Base-by-base conservation (phyloP, 257 asterid species). In the Solanum chmielewskii region DNA sequence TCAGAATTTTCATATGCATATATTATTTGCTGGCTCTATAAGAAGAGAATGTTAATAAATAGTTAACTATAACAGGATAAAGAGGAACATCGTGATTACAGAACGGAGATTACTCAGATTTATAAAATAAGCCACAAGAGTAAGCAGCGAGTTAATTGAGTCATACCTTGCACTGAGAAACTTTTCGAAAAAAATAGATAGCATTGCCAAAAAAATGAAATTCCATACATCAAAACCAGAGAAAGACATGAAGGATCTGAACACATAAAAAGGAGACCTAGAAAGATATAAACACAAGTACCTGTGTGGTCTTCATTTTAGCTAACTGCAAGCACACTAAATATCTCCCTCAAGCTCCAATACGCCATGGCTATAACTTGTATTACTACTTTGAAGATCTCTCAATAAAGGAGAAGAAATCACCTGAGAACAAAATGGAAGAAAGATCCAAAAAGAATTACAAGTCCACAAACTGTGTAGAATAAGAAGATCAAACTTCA, bases 221-320 rank as follows among this genome's bases (percentile, higher is more conserved):
- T 37, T 45, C 20, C 45, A 69, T 66, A 23, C 41, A 42, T n/a
- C 45, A 42, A 68, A 68, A 42, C 20, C 11, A 69, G 83, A 45
- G 29, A 77, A 42, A 78, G 39, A 78, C 64, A 44, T 78, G 39
- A 85, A 70, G 60, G 45, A 85, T 11, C 66, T 78, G 41, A 45
- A 25, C 16, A 78, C 14, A 5, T 64, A 60, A 29, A 69, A 44
- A 64, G 70, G 42, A 47, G 71, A 14, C n/a, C 14, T 31, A 45
- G 33, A 29, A 60, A 85, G 21, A 27, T 70, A 76, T 70, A 42
- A 45, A 47, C 70, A 60, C 21, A 71, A 85, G 68, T 11, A 85
- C 87, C 87, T 85, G 87, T 33, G 83, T 29, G 44, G 71, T 85
- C 83, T 85, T 85, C 87, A 85, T 85, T 71, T 84, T 70, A 70